A percentile compares a stretch with the other conserved stretches of the same genome.
phyloP scores from a whole-genome alignment of 441 rosid genomes.

The Eutrema salsugineum region DNA sequence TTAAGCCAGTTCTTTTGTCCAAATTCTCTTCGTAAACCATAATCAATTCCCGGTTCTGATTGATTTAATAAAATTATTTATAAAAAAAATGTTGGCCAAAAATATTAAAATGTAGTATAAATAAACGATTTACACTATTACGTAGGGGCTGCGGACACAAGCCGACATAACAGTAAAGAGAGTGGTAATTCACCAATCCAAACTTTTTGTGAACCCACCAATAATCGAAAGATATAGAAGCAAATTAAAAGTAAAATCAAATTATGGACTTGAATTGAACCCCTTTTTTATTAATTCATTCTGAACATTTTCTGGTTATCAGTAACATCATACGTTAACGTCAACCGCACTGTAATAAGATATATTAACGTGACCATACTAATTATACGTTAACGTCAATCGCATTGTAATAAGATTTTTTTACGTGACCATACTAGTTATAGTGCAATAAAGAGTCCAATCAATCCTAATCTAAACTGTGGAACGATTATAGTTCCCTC shows the following conservation, averaged over 20 bases:
- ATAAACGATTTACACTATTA: background rate
- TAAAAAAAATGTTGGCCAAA: background rate
- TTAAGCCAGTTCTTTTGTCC: no score
- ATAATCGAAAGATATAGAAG: slow-evolving; percentile 1
- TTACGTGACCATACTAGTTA: background rate
- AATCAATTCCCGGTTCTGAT: no score
- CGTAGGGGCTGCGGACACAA: background rate
- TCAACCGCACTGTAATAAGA: slow-evolving; percentile 21
- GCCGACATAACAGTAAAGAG: slow-evolving; percentile 13
- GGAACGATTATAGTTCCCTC: slow-evolving; percentile 6
- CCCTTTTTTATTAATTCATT: background rate
- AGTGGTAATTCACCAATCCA: slow-evolving; percentile 1
- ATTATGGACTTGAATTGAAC: background rate
- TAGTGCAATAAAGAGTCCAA: slow-evolving; percentile 13
- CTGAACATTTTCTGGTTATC: background rate
- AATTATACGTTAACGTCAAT: background rate
- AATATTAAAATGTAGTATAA: background rate
- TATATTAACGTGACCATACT: slow-evolving; percentile 21
- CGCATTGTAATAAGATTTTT: background rate
- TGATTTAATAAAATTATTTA: no score
- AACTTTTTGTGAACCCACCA: background rate
- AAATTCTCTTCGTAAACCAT: no score
- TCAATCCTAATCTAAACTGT: background rate
- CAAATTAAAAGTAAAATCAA: background rate
- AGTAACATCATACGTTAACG: slow-evolving; percentile 36